A percentile compares a stretch with the other conserved stretches of the same genome.
Evolutionary conservation across 768 basidiomycete genomes (phyloP).

Genomic region (Pleurotus sapidus): DNA sequence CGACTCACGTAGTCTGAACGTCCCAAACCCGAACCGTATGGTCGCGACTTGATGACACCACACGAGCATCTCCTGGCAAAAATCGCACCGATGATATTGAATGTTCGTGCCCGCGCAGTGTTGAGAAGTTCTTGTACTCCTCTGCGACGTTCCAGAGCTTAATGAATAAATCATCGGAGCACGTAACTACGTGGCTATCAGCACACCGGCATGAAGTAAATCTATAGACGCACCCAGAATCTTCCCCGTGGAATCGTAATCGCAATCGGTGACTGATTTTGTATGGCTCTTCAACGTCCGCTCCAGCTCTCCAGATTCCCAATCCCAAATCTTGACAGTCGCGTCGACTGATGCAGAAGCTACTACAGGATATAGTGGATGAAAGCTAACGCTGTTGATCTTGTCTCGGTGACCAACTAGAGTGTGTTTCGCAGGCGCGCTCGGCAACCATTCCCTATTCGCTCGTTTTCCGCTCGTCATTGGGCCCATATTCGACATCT

Average conservation of each 20-base stretch:
- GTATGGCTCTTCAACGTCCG: conserved; percentile 91
- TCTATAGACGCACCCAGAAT: conserved; percentile 56
- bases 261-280: conserved; percentile 81
- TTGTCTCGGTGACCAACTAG: conserved; percentile 74
- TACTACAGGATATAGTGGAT: conserved; percentile 79
- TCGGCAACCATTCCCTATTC: conserved; percentile 84
- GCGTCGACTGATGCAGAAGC: conserved; percentile 88
- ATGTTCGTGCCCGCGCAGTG: conserved; percentile 88
- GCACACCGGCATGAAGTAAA: neutral
- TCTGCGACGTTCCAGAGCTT: conserved; percentile 91
- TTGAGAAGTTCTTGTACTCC: conserved; percentile 88
- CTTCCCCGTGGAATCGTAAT: conserved; percentile 85
- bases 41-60: conserved; percentile 88
- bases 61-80: conserved; percentile 77
- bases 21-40: conserved; percentile 85
- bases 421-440: conserved; percentile 77
- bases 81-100: conserved; percentile 85
- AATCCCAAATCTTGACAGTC: conserved; percentile 93
- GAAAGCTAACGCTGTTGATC: conserved; percentile 80
- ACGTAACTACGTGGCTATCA: conserved; percentile 42
- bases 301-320: conserved; percentile 94
- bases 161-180: conserved; percentile 85
- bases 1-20: conserved; percentile 75
- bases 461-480: conserved; percentile 50
- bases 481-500: conserved; percentile 32